Evolutionary conservation across 1,139 yeast genomes (phyloP).

Genomic region (Diutina rugosa): DNA sequence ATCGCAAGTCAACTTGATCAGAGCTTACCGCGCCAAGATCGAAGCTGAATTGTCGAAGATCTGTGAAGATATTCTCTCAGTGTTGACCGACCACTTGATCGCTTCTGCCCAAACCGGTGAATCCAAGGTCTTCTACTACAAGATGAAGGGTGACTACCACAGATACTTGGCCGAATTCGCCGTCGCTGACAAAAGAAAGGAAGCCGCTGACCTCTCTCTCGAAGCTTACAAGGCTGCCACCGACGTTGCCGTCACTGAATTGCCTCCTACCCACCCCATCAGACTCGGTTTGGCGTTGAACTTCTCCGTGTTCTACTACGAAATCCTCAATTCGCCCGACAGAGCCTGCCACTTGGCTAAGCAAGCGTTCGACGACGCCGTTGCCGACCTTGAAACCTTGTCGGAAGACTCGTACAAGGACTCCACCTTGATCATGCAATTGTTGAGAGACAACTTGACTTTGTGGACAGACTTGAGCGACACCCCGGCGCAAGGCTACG

Average conservation of each 20-base stretch:
- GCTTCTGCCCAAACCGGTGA: slow-evolving; percentile 95
- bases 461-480: slow-evolving; percentile 98
- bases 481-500: slow-evolving; percentile 41
- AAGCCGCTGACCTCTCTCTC: slow-evolving; percentile 83
- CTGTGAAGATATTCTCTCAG: slow-evolving; percentile 86
- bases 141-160: slow-evolving; percentile 99
- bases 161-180: slow-evolving; percentile 98
- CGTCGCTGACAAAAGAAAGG: slow-evolving; percentile 79
- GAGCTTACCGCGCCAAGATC: slow-evolving; percentile 90
- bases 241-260: slow-evolving; percentile 91
- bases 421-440: slow-evolving; percentile 96
- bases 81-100: slow-evolving; percentile 79
- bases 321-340: slow-evolving; percentile 94
- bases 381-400: slow-evolving; percentile 94
- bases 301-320: slow-evolving; percentile 96
- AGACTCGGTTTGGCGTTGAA: slow-evolving; percentile 96
- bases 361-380: slow-evolving; percentile 98
- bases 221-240: slow-evolving; percentile 94
- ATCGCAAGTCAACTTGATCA: slow-evolving; percentile 76
- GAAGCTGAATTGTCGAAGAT: slow-evolving; percentile 88
- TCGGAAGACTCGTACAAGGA: slow-evolving; percentile 98
- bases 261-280: slow-evolving; percentile 98
- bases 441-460: slow-evolving; percentile 94
- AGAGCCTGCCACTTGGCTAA: slow-evolving; percentile 98
- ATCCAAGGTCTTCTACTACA: slow-evolving; percentile 94